Evolutionary conservation across 768 basidiomycete genomes (phyloP).

Genomic region (Phaeotremella skinneri): DNA sequence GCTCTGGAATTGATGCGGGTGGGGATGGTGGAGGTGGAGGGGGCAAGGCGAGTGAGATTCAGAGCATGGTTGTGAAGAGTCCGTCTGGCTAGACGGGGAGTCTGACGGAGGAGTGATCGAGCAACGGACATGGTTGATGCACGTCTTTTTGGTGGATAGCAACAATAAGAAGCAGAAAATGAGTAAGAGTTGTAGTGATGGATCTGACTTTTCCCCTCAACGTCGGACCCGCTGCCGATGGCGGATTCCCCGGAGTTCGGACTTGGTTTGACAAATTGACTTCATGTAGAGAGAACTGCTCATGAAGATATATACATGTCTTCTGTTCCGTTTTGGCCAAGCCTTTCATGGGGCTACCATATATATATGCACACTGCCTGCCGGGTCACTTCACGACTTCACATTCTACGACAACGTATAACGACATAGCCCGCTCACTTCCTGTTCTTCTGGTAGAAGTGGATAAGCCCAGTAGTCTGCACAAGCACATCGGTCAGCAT

Average conservation of each 20-base stretch:
- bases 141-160: neutral
- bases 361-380: no score
- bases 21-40: neutral
- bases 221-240: no score
- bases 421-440: constrained; percentile 43
- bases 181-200: neutral
- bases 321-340: no score
- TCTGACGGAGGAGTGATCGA: neutral
- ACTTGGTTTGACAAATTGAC: no score
- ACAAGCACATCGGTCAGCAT: constrained; percentile 7
- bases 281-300: no score
- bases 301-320: no score
- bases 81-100: neutral
- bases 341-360: no score
- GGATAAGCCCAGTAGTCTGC: constrained; percentile 91
- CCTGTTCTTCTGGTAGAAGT: constrained; percentile 89
- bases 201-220: no score
- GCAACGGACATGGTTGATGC: neutral
- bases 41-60: neutral
- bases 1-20: constrained; percentile 11
- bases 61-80: neutral
- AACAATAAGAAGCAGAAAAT: neutral
- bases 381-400: no score
- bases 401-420: no score
- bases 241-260: no score